phyloP scores from a whole-genome alignment of 371 early-diverging fungal species.

The Mortierella sp. region DNA sequence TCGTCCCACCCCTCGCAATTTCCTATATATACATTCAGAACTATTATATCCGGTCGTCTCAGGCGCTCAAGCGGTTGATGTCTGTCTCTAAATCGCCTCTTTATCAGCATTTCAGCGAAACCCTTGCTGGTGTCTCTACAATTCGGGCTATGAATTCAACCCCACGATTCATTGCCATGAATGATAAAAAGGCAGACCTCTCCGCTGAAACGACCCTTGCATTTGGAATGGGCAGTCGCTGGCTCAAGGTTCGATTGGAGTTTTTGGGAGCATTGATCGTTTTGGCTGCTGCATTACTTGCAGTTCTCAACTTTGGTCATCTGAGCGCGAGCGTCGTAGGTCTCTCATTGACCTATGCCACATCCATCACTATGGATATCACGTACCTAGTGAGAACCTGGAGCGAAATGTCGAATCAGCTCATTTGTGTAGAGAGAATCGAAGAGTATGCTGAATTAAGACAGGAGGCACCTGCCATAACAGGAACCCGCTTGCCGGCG shows the following conservation, averaged over 20 bases:
- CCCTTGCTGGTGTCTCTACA: slow-evolving; percentile 63
- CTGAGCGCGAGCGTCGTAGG: slow-evolving; percentile 68
- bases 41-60: slow-evolving; percentile 66
- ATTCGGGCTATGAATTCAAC: slow-evolving; percentile 66
- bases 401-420: slow-evolving; percentile 72
- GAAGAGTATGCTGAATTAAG: slow-evolving; percentile 69
- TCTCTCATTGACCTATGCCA: slow-evolving; percentile 74
- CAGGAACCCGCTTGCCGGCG: slow-evolving; percentile 43
- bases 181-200: slow-evolving; percentile 46
- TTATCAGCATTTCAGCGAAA: slow-evolving; percentile 70
- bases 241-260: slow-evolving; percentile 86
- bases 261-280: slow-evolving; percentile 65
- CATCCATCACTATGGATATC: slow-evolving; percentile 70
- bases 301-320: slow-evolving; percentile 31
- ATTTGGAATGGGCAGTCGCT: slow-evolving; percentile 72
- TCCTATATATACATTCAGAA: slow-evolving; percentile 24
- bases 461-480: slow-evolving; percentile 65
- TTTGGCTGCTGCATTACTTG: slow-evolving; percentile 20
- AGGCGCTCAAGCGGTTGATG: slow-evolving; percentile 70
- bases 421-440: slow-evolving; percentile 80
- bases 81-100: slow-evolving; percentile 69
- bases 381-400: slow-evolving; percentile 80
- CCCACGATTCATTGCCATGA: slow-evolving; percentile 47
- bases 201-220: slow-evolving; percentile 56
- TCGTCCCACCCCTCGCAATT: slow-evolving; percentile 19